phyloP scores from a whole-genome alignment of 495 filamentous ascomycete species.

The Pyrenula massariospora region DNA sequence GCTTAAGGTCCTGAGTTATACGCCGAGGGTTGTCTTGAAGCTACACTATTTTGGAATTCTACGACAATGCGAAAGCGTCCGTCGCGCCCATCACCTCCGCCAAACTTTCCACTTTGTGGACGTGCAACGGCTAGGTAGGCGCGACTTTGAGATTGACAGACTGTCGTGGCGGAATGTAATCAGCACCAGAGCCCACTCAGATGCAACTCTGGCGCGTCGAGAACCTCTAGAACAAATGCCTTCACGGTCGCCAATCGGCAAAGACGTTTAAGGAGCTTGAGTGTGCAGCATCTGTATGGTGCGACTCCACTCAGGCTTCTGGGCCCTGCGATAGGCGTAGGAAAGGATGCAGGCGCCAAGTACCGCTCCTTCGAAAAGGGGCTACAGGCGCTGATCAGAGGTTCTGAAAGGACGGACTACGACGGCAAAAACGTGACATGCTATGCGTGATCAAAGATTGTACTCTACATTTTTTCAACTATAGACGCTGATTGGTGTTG shows the following conservation, averaged over 20 bases:
- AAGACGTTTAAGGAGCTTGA: background rate
- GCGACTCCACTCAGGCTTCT: background rate
- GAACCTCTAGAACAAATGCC: background rate
- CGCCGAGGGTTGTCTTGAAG: background rate
- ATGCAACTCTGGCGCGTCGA: background rate
- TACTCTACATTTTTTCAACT: no score
- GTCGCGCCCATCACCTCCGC: background rate
- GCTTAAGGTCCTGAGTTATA: background rate
- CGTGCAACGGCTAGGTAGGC: background rate
- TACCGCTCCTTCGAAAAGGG: background rate
- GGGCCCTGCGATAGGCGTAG: background rate
- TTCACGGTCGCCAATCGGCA: background rate
- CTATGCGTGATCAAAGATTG: no score
- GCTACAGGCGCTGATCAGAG: background rate
- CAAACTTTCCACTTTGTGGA: background rate
- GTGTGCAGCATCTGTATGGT: background rate
- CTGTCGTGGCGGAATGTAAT: background rate
- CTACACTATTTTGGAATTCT: background rate
- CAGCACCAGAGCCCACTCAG: background rate
- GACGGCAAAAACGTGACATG: no score
- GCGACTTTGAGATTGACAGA: no score
- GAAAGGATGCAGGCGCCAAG: background rate
- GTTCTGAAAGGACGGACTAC: no score
- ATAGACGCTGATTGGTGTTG: no score
- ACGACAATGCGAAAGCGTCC: no score